A percentile compares a stretch with the other conserved stretches of the same genome.
phyloP scores from a whole-genome alignment of 2,329 filamentous ascomycete genomes.

The Rhytidhysteron rufulum region DNA sequence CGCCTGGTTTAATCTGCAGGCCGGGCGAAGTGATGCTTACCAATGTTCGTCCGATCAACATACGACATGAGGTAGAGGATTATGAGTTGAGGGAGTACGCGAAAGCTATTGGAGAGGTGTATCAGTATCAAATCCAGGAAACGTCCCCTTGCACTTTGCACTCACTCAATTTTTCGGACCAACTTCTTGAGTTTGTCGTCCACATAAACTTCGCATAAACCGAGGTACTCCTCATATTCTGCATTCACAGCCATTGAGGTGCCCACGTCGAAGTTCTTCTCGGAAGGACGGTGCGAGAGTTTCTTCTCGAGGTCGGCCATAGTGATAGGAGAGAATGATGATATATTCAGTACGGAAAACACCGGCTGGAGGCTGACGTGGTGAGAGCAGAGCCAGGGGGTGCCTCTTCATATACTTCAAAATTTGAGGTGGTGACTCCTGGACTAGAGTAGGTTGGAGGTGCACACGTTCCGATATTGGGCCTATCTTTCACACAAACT shows the following conservation, averaged over 20 bases:
- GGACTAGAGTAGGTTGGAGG: neutral
- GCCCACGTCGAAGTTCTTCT: neutral
- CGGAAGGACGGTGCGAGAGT: neutral
- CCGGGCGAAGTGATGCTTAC: constrained; percentile 5
- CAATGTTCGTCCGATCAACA: constrained; percentile 13
- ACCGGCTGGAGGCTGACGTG: neutral
- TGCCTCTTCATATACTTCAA: too few relatives aligned
- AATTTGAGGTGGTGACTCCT: neutral
- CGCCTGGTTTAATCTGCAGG: neutral
- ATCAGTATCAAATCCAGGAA: neutral
- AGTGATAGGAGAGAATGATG: neutral
- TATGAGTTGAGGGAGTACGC: constrained; percentile 9
- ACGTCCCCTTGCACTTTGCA: too few relatives aligned
- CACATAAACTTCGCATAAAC: constrained; percentile 3
- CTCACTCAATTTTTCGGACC: constrained; percentile 6
- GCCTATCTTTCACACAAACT: too few relatives aligned
- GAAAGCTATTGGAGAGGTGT: neutral
- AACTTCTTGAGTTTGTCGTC: constrained; percentile 2
- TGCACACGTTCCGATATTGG: constrained; percentile 1
- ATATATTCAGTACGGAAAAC: neutral
- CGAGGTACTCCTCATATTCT: constrained; percentile 5
- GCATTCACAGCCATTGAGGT: neutral
- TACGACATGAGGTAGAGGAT: constrained; percentile 18
- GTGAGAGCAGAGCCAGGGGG: too few relatives aligned
- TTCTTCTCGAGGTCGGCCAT: constrained; percentile 3